Base-by-base conservation (phyloP, 23 red algal genomes). In the Pyropia yezoensis region DNA sequence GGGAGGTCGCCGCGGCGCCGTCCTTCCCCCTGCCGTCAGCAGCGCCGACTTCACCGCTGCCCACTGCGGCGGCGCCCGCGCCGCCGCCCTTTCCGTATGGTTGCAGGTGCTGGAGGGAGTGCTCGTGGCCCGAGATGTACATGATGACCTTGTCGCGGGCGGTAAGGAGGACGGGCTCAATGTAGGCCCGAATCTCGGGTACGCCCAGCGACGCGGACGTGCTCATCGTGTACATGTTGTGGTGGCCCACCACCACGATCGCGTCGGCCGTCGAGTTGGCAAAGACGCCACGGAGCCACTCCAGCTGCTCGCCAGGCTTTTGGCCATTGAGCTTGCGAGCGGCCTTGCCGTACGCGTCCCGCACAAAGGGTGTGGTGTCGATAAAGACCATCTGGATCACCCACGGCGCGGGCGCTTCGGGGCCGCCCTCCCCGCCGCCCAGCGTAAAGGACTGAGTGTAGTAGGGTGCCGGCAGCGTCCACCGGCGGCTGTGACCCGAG, bases 91-190 rank as follows among this genome's bases (percentile, higher is more conserved):
- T 59, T 23, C 69, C 69, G 52, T 67, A 21, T 14, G 83, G 83
- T 56, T 89, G 75, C 65, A 89, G 33, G 34, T 89, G 85, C 78
- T 79, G 77, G 16, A 89, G 54, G 26, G 75, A 71, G 50, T 89
- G 85, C 52, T 89, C 75, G 50, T 89, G 85, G 5, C 85, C 85
- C 23, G 85, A 73, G 2, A 89, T 51, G 57, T 80, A 79, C 23
- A 74, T 74, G 17, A 76, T 26, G 27, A 89, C 59, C 21, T 74
- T 50, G 20, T n/a, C 18, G 54, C 33, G 18, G 59, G 60, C 69
- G 27, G 67, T 74, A 4, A 39, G 56, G 18, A 89, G 34, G 24
- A 89, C 12, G 4, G 84, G 74, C 27, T 80, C 64, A 7, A 89
- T 17, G 8, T 66, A 49, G 23, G 60, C 70, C 51, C 84, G 34